phyloP scores from a whole-genome alignment of 257 asterid species.

The Solanum corneliomulleri region DNA sequence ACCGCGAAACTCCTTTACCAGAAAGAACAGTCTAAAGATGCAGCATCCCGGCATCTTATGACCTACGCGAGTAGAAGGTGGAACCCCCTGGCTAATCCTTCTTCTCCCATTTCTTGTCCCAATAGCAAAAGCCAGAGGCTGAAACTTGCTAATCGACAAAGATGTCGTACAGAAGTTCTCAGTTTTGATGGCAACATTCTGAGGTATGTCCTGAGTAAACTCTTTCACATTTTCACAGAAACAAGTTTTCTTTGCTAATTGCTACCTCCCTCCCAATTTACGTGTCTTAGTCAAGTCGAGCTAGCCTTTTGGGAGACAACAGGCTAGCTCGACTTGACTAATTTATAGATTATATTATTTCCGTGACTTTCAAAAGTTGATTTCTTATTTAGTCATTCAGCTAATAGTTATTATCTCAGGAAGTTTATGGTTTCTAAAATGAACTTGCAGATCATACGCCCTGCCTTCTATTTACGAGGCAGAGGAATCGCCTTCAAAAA shows the following conservation, averaged over 20 bases:
- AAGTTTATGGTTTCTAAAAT: conserved; percentile 1
- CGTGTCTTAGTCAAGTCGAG: no score
- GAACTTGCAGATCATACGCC: conserved; percentile 73
- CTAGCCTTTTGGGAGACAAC: no score
- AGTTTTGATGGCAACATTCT: conserved; percentile 90
- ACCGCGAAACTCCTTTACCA: conserved; percentile 86
- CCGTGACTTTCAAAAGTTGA: background rate
- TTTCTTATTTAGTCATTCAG: background rate
- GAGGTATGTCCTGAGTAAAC: conserved; percentile 40
- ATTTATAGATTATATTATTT: no score
- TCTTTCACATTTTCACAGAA: no score
- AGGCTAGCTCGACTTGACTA: no score
- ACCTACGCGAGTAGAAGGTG: conserved; percentile 97
- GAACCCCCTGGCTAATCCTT: conserved; percentile 89
- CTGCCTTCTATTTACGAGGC: conserved; percentile 61
- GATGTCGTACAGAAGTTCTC: conserved; percentile 70
- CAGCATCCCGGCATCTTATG: conserved; percentile 53
- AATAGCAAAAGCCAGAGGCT: conserved; percentile 70
- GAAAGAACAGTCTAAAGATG: conserved; percentile 59
- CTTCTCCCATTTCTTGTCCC: conserved; percentile 94
- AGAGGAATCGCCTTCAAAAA: conserved; percentile 42
- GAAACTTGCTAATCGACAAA: conserved; percentile 83
- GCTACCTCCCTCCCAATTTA: no score
- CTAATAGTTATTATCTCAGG: background rate
- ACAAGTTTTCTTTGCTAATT: no score